phyloP scores from a whole-genome alignment of 2,329 filamentous ascomycete genomes.

The Monosporascus sp. region DNA sequence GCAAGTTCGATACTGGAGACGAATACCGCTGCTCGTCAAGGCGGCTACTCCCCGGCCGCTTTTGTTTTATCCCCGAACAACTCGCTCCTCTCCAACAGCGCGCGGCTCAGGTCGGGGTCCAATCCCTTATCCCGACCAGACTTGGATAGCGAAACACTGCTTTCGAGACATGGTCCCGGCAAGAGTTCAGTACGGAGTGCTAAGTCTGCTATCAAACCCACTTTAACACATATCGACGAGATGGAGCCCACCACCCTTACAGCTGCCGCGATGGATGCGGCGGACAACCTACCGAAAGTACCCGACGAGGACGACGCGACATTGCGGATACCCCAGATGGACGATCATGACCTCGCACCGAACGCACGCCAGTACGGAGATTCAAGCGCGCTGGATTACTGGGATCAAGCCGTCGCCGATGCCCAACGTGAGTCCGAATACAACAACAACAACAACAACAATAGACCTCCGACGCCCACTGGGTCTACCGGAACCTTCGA shows the following conservation, averaged over 20 bases:
- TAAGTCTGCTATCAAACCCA: slow-evolving; percentile 42
- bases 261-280: slow-evolving; percentile 48
- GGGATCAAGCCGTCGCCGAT: slow-evolving; percentile 22
- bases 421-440: slow-evolving; percentile 14
- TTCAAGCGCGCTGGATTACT: slow-evolving; percentile 22
- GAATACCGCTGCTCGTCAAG: slow-evolving; percentile 61
- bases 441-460: slow-evolving; percentile 20
- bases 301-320: slow-evolving; percentile 31
- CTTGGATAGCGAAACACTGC: slow-evolving; percentile 30
- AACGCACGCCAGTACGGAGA: slow-evolving; percentile 21
- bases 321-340: slow-evolving; percentile 15
- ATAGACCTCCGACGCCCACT: slow-evolving; percentile 44
- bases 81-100: slow-evolving; percentile 49
- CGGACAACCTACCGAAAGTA: slow-evolving; percentile 38
- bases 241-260: slow-evolving; percentile 49
- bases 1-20: slow-evolving; percentile 63
- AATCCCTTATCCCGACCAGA: slow-evolving; percentile 40
- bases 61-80: slow-evolving; percentile 64
- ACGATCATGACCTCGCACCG: slow-evolving; percentile 23
- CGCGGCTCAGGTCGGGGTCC: slow-evolving; percentile 50
- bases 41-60: slow-evolving; percentile 64
- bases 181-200: slow-evolving; percentile 50
- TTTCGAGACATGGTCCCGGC: slow-evolving; percentile 50
- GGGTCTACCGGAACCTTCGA: slow-evolving; percentile 59
- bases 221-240: slow-evolving; percentile 53